A percentile compares a stretch with the other conserved stretches of the same genome.
Evolutionary conservation across 192 early-diverging fungal genomes (phyloP).

Genomic region (Entomortierella parvispora): DNA sequence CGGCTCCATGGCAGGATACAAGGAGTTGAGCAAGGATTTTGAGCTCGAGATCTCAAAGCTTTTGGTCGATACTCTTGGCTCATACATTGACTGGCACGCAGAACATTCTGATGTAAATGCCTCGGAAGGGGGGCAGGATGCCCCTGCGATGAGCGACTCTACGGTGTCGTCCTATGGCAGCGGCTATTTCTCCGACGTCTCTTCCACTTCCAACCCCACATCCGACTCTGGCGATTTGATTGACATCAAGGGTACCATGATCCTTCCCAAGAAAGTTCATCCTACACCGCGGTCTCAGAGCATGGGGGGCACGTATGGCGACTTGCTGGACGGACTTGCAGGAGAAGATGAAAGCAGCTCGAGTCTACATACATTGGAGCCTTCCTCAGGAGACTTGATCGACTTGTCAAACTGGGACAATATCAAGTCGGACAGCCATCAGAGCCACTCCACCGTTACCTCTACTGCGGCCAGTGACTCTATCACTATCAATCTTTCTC

Average conservation of each 20-base stretch:
- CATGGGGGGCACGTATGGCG: too few relatives aligned
- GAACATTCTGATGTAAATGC: slow-evolving; percentile 1
- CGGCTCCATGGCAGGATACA: slow-evolving; percentile 17
- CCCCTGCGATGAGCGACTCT: too few relatives aligned
- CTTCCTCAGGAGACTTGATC: neutral
- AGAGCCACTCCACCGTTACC: too few relatives aligned
- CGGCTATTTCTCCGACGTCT: neutral
- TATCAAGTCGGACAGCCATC: too few relatives aligned
- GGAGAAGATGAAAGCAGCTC: neutral
- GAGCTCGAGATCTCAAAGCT: slow-evolving; percentile 22
- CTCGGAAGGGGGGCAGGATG: too few relatives aligned
- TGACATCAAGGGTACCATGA: neutral
- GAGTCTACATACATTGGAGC: too few relatives aligned
- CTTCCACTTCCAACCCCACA: too few relatives aligned
- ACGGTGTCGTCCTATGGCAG: neutral
- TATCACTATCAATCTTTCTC: neutral
- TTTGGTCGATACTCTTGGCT: neutral
- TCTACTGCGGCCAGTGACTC: too few relatives aligned
- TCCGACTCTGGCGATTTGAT: neutral
- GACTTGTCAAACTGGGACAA: slow-evolving; percentile 4
- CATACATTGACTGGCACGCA: neutral
- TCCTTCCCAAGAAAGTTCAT: too few relatives aligned
- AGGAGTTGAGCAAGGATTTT: slow-evolving; percentile 15
- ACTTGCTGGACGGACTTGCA: too few relatives aligned
- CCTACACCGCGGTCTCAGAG: too few relatives aligned